phyloP scores from a whole-genome alignment of 2,329 filamentous ascomycete species.

The Arthrobotrys iridis region DNA sequence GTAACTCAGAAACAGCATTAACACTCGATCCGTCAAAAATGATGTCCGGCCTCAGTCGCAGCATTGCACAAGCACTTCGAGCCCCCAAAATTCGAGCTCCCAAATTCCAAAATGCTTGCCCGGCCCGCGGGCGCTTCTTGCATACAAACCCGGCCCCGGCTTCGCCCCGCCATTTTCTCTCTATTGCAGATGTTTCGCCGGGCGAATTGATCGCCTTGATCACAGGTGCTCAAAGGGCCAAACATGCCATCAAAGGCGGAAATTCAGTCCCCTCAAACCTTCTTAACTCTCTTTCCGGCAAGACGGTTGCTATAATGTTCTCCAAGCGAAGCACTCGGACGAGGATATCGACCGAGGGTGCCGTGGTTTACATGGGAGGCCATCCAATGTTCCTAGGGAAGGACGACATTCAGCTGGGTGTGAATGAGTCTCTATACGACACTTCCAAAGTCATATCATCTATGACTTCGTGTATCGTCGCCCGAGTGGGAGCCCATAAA shows the following conservation, averaged over 20 bases:
- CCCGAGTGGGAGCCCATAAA: slow-evolving; percentile 79
- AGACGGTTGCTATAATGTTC: slow-evolving; percentile 95
- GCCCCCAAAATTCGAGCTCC: background rate
- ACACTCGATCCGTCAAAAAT: slow-evolving; percentile 5
- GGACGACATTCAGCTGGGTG: slow-evolving; percentile 94
- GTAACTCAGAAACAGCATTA: background rate
- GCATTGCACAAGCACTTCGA: slow-evolving; percentile 7
- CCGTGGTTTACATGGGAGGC: slow-evolving; percentile 85
- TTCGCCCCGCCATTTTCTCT: slow-evolving; percentile 85
- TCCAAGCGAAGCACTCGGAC: slow-evolving; percentile 95
- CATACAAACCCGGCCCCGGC: slow-evolving; percentile 6
- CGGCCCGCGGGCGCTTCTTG: background rate
- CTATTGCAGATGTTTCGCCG: slow-evolving; percentile 84
- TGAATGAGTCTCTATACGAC: slow-evolving; percentile 95
- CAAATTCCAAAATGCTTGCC: background rate
- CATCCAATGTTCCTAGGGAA: slow-evolving; percentile 97
- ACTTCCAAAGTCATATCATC: slow-evolving; percentile 93
- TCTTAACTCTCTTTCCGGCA: slow-evolving; percentile 72
- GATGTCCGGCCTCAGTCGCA: slow-evolving; percentile 16
- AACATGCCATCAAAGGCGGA: slow-evolving; percentile 78
- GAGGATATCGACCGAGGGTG: slow-evolving; percentile 90
- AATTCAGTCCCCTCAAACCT: slow-evolving; percentile 61
- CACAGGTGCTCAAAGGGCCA: slow-evolving; percentile 80
- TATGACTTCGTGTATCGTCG: slow-evolving; percentile 85
- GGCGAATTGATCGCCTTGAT: slow-evolving; percentile 83